Conservation (phyloP, 73 alveolate genomes). For the Blepharisma stoltei region DNA sequence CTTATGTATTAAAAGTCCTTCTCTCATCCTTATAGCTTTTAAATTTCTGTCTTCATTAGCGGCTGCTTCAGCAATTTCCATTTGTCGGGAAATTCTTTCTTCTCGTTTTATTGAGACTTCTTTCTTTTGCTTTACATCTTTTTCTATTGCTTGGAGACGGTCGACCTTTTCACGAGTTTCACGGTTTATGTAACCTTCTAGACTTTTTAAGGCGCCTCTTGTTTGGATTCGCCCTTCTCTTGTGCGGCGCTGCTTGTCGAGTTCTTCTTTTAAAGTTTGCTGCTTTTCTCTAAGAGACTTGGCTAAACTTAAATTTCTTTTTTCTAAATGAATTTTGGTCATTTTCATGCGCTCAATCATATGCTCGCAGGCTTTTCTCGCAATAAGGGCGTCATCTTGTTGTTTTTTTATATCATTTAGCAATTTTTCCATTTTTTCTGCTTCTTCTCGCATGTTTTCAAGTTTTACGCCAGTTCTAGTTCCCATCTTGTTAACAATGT, state of each 20-base stretch:
- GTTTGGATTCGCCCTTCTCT: neutral
- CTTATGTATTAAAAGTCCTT: neutral
- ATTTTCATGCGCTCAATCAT: constrained; percentile 11
- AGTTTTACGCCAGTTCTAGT: neutral
- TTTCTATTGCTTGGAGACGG: neutral
- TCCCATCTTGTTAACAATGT: neutral
- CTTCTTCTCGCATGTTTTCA: neutral
- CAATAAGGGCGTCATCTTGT: constrained; percentile 21
- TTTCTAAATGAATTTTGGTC: neutral
- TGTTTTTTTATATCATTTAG: neutral
- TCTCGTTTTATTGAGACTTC: neutral
- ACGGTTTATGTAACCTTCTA: neutral
- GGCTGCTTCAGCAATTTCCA: constrained; percentile 36
- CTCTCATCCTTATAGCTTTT: neutral
- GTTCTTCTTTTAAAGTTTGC: neutral
- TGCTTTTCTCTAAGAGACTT: neutral
- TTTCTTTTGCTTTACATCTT: neutral
- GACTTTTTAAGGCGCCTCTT: neutral
- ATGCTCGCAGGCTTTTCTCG: constrained; percentile 12
- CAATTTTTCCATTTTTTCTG: constrained; percentile 6
- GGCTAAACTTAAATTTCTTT: neutral
- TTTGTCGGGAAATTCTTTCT: constrained; percentile 22
- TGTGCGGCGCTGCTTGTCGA: neutral
- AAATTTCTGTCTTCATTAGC: constrained; percentile 25
- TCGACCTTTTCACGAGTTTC: neutral